Percentiles rank a stretch among this genome's conserved stretches.
Conservation (phyloP, 129 eudicot species). For the Deinandra increscens region DNA sequence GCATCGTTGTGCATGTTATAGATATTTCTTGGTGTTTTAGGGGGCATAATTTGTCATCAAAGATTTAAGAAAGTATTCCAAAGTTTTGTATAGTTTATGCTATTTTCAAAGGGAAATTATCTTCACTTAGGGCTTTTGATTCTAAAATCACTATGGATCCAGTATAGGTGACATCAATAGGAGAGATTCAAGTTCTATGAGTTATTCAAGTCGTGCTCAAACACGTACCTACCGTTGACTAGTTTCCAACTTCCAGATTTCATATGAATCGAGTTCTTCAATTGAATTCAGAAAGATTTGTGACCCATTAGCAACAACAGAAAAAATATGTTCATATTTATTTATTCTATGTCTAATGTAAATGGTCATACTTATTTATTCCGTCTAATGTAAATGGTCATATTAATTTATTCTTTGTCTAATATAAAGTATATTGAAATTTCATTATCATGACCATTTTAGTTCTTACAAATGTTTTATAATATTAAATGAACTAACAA, state of each 20-base stretch:
- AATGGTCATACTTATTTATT: too few species aligned
- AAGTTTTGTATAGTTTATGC: slow-evolving; percentile 73
- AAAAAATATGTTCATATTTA: too few species aligned
- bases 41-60: slow-evolving; percentile 58
- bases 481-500: too few species aligned
- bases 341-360: too few species aligned
- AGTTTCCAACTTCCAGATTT: not conserved
- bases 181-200: slow-evolving; percentile 46
- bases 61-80: slow-evolving; percentile 61
- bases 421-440: too few species aligned
- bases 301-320: not conserved
- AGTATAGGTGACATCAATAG: slow-evolving; percentile 37
- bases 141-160: slow-evolving; percentile 44
- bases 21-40: slow-evolving; percentile 31
- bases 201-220: slow-evolving; percentile 43
- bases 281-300: not conserved
- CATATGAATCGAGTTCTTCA: not conserved
- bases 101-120: slow-evolving; percentile 72
- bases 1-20: not conserved
- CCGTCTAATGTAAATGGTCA: too few species aligned
- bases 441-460: too few species aligned
- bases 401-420: too few species aligned
- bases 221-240: slow-evolving; percentile 15
- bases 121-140: slow-evolving; percentile 69
- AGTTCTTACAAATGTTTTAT: too few species aligned